Evolutionary conservation across 176 grass and related monocot genomes (phyloP).

Genomic region (Typha latifolia): DNA sequence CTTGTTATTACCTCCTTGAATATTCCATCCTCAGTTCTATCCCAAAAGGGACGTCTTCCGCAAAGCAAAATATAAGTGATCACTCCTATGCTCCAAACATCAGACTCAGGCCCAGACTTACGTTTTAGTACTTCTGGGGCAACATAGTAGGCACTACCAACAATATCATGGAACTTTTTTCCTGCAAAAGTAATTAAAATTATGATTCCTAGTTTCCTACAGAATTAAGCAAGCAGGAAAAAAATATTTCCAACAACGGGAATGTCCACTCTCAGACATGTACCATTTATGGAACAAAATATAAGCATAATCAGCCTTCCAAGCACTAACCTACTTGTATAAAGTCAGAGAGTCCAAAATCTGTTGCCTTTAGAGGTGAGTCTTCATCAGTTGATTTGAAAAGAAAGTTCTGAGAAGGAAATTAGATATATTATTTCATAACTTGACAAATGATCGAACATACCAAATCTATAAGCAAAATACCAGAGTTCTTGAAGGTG

Average conservation of each 20-base stretch:
- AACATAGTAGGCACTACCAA: conserved; percentile 99
- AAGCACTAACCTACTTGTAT: conserved; percentile 74
- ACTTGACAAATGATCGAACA: conserved; percentile 41
- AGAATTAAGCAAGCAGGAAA: too few relatives aligned
- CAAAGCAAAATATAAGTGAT: conserved; percentile 99
- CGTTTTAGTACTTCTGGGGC: conserved; percentile 95
- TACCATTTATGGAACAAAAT: too few relatives aligned
- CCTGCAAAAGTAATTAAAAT: conserved; percentile 34
- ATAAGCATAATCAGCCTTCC: too few relatives aligned
- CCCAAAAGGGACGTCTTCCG: conserved; percentile 97
- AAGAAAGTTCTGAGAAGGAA: conserved; percentile 94
- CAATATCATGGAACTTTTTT: conserved; percentile 83
- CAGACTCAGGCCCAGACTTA: conserved; percentile 78
- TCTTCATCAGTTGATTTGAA: conserved; percentile 80
- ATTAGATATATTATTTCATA: conserved; percentile 45
- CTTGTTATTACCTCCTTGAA: conserved; percentile 66
- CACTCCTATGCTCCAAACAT: conserved; percentile 99
- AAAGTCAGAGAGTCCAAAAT: conserved; percentile 95
- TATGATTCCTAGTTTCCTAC: too few relatives aligned
- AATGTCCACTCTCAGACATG: too few relatives aligned
- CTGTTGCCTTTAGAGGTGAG: conserved; percentile 84
- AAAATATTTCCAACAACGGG: too few relatives aligned
- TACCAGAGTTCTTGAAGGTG: conserved; percentile 14
- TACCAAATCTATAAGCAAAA: conserved; percentile 33
- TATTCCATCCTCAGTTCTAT: conserved; percentile 96